Percentiles rank a stretch among this genome's conserved stretches.
phyloP scores from a whole-genome alignment of 192 early-diverging fungal species.

The Coemansia sp. region DNA sequence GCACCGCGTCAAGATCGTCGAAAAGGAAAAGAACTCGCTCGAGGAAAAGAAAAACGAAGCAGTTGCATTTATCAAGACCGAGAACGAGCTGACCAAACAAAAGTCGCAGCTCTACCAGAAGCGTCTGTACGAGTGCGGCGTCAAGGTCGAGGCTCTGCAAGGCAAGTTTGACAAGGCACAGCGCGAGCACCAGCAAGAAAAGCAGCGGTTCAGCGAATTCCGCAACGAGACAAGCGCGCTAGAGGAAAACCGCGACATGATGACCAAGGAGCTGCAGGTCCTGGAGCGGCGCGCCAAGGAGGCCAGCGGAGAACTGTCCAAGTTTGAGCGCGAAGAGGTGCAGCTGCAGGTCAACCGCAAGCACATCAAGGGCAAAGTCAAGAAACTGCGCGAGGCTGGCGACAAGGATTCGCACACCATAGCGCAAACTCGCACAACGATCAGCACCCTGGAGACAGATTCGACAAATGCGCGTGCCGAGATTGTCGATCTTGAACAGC shows the following conservation, averaged over 20 bases:
- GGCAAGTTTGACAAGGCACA: constrained; percentile 58
- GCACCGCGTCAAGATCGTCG: constrained; percentile 82
- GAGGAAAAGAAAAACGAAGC: constrained; percentile 83
- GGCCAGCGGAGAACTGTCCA: constrained; percentile 60
- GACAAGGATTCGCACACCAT: constrained; percentile 63
- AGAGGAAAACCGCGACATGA: constrained; percentile 60
- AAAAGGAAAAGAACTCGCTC: constrained; percentile 80
- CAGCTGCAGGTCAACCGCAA: constrained; percentile 85
- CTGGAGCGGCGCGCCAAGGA: constrained; percentile 61
- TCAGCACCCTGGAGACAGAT: constrained; percentile 70
- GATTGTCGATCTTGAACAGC: constrained; percentile 61
- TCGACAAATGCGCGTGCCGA: constrained; percentile 60
- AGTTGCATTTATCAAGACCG: constrained; percentile 72
- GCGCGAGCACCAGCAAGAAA: constrained; percentile 61
- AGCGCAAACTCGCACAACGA: constrained; percentile 63
- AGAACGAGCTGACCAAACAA: constrained; percentile 73
- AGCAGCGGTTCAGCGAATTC: constrained; percentile 60
- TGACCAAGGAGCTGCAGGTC: constrained; percentile 63
- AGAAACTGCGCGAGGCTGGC: constrained; percentile 72
- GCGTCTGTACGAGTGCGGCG: constrained; percentile 62
- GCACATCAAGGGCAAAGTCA: constrained; percentile 73
- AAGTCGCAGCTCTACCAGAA: constrained; percentile 78
- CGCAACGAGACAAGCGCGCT: constrained; percentile 64
- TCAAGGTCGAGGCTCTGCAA: constrained; percentile 54
- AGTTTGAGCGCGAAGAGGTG: constrained; percentile 76